Evolutionary conservation across 768 basidiomycete genomes (phyloP).

Genomic region (Lactarius evosmus): DNA sequence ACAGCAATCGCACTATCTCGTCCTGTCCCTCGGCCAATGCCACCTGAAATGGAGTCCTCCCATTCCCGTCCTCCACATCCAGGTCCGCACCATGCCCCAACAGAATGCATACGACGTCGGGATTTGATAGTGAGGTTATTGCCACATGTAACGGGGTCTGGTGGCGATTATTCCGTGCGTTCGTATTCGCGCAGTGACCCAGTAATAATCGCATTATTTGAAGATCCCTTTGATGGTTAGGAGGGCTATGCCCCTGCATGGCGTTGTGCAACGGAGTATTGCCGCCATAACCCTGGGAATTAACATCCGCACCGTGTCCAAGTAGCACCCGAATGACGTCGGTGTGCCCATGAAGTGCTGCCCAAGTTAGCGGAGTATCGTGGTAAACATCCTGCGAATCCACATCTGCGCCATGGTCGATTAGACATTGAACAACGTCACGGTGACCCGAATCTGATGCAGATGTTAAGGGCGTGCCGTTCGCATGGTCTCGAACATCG

Average conservation of each 20-base stretch:
- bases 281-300: not conserved
- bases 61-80: not conserved
- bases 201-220: not conserved
- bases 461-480: not conserved
- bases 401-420: not conserved
- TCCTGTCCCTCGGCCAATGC: not conserved
- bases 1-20: not conserved
- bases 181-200: not conserved
- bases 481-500: not conserved
- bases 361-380: not conserved
- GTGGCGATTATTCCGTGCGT: not conserved
- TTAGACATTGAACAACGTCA: not conserved
- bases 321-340: not conserved
- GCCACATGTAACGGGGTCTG: not conserved
- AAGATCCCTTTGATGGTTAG: not conserved
- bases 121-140: not conserved
- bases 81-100: not conserved
- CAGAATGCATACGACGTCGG: not conserved
- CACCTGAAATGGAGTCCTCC: not conserved
- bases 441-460: not conserved
- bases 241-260: too few species aligned
- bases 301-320: not conserved
- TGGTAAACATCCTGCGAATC: not conserved
- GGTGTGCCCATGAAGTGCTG: not conserved
- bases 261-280: not conserved